Evolutionary conservation across 2,329 filamentous ascomycete genomes (phyloP), one percentile per base, ranked within the genome.

Genomic region (Fusarium subglutinans): DNA sequence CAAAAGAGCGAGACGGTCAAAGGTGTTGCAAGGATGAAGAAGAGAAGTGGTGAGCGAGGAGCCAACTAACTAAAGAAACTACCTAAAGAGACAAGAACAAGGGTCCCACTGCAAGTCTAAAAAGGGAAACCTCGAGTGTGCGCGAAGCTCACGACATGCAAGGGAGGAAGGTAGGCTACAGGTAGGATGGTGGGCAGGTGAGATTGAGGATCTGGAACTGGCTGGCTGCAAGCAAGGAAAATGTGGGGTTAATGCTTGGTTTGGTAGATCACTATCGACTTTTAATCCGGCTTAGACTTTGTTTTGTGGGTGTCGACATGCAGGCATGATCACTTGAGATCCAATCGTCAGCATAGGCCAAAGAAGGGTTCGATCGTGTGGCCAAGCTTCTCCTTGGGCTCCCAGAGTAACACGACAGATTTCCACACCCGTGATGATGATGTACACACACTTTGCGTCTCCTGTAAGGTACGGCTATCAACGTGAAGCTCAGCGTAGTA

Each of bases 211-310:
- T 65, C 54, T 58, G 63, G 69, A 71, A 58, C 56, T 70, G 69
- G 63, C 63, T 67, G 66, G 57, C 54, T 67, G 63, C 50, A 69
- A 54, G 55, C 60, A 67, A 71, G 47, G 30, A 47, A 73, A 73
- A 62, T 63, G 70, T 73, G 71, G 71, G 70, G 66, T 67, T 63
- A 45, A 40, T 63, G 60, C 50, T 68, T 60, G 71, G 70, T 60
- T 63, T 74, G 28, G 70, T 71, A 58, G 71, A 73, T 73, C 71
- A 74, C 54, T 28, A 28, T 56, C 65, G 37, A 26, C n/a, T 44
- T 63, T 55, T 45, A 38, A 28, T 37, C 43, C 43, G 14, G 28
- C 22, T 70, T 66, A 24, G 47, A 40, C 69, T 65, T 61, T 65
- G 58, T 65, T 72, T 61, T 61, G 64, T 69, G 69, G 64, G 69